Evolutionary conservation across 176 grass and related monocot genomes (phyloP), one percentile per base, ranked within the genome.

Genomic region (Metroxylon sagu): DNA sequence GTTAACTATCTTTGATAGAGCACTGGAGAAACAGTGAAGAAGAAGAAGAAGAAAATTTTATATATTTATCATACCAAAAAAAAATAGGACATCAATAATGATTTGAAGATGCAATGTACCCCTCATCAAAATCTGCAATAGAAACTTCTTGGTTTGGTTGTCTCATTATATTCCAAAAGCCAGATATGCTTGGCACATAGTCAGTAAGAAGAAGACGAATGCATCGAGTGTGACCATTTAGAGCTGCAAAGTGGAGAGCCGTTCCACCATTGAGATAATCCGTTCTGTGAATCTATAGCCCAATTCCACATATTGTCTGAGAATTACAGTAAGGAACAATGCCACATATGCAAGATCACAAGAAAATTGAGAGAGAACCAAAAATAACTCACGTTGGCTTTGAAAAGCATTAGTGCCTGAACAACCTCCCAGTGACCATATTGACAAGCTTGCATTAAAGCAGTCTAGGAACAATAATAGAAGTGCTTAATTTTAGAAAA

Each of bases 341-440:
- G 0, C 0, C 58, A 17, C 21, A 19, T 18, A 35, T 12, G 19
- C 29, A 62, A 23, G 27, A 48, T 2, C 50, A 52, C 8, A 29
- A 54, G 18, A 10, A 55, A 58, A 70, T 67, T 14, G 8, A 12
- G 35, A 43, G 10, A 1, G 35, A 6, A 7, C 10, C 10, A 4
- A 28, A 51, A 10, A 16, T 12, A 25, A 3, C 69, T 85, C 69
- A 98, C 93, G 66, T 98, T 98, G 75, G 87, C 81, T 83, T 83
- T 79, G 57, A 89, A 92, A 48, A 98, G 79, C 68, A 98, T 82
- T n/a, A 98, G 64, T 30, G 84, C 85, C 52, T 98, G 93, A 73
- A 98, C 93, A 64, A 98, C 93, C 70, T 98, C 87, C 93, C 93
- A 89, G 16, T 92, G 87, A 50, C 93, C 93, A 74, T 85, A 92